Evolutionary conservation across 495 filamentous ascomycete genomes (phyloP).

Genomic region (Echria macrotheca): DNA sequence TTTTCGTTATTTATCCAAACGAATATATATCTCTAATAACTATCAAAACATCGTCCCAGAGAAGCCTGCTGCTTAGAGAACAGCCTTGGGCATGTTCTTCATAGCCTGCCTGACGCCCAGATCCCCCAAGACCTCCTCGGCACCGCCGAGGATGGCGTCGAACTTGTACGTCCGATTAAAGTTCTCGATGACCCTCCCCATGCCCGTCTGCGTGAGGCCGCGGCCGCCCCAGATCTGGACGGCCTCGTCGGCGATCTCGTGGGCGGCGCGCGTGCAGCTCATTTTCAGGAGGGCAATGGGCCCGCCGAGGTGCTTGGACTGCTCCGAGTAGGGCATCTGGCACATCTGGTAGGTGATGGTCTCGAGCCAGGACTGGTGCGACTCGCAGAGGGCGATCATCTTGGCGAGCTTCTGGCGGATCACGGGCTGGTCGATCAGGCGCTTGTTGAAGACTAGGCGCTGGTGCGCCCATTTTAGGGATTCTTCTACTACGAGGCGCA

Average conservation of each 20-base stretch:
- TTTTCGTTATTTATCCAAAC: not conserved
- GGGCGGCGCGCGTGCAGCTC: slow-evolving; percentile 65
- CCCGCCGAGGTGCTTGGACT: slow-evolving; percentile 68
- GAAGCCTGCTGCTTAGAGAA: slow-evolving; percentile 46
- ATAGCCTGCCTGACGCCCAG: slow-evolving; percentile 77
- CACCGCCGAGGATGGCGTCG: slow-evolving; percentile 78
- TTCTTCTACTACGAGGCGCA: slow-evolving; percentile 70
- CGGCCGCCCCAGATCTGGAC: slow-evolving; percentile 86
- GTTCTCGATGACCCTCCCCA: slow-evolving; percentile 75
- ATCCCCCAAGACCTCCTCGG: slow-evolving; percentile 80
- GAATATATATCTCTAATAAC: not conserved
- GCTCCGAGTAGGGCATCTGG: slow-evolving; percentile 74
- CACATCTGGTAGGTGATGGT: slow-evolving; percentile 81
- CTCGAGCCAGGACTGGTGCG: slow-evolving; percentile 83
- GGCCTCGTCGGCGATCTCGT: slow-evolving; percentile 76
- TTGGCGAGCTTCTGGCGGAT: slow-evolving; percentile 84
- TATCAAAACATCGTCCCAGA: not conserved
- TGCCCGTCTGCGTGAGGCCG: slow-evolving; percentile 73
- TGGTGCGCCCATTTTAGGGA: slow-evolving; percentile 88
- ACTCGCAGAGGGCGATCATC: slow-evolving; percentile 78
- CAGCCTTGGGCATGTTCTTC: slow-evolving; percentile 76
- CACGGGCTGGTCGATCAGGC: slow-evolving; percentile 75
- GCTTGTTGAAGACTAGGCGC: slow-evolving; percentile 79
- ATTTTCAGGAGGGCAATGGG: slow-evolving; percentile 83
- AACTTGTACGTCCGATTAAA: slow-evolving; percentile 86